Percentiles rank a stretch among this genome's conserved stretches.
Evolutionary conservation across 495 filamentous ascomycete species (phyloP).

Genomic region (Penicillium desertorum): DNA sequence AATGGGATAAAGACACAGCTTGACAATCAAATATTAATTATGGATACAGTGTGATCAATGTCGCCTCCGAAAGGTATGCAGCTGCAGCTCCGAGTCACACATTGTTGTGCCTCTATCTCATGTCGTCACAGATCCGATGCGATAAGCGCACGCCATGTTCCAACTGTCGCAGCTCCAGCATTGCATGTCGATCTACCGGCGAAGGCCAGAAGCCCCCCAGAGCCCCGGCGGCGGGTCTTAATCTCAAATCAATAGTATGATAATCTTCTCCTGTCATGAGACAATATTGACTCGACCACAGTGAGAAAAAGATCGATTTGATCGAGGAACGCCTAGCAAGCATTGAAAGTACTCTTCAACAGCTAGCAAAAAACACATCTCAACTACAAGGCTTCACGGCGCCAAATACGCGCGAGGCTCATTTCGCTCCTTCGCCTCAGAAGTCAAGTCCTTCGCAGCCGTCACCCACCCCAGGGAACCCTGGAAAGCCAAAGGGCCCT

Average conservation of each 20-base stretch:
- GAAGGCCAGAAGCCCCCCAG: slow-evolving; percentile 58
- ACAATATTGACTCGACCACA: slow-evolving; percentile 22
- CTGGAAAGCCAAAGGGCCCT: slow-evolving; percentile 20
- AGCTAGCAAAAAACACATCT: slow-evolving; percentile 25
- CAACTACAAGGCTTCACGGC: slow-evolving; percentile 5
- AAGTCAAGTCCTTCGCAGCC: slow-evolving; percentile 8
- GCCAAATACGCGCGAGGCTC: slow-evolving; percentile 16
- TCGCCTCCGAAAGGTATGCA: slow-evolving; percentile 49
- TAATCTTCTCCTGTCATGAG: background rate
- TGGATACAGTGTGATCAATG: slow-evolving; percentile 50
- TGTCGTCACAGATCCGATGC: slow-evolving; percentile 39
- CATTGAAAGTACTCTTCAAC: slow-evolving; percentile 55
- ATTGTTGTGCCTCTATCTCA: background rate
- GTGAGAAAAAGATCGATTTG: slow-evolving; percentile 67
- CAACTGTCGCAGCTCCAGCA: slow-evolving; percentile 46
- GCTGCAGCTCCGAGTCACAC: background rate
- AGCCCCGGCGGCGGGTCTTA: slow-evolving; percentile 60
- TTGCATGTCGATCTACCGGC: slow-evolving; percentile 57
- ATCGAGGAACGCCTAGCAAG: slow-evolving; percentile 61
- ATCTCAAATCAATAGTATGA: slow-evolving; percentile 69
- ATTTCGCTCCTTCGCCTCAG: slow-evolving; percentile 20
- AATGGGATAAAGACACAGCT: too few species aligned
- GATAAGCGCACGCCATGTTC: slow-evolving; percentile 48
- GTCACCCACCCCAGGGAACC: slow-evolving; percentile 9
- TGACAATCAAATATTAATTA: slow-evolving; percentile 10